These are phyloP conservation scores for Flaveria robusta DNA, from an alignment of 129 eudicot species.

Conservation along the genomic window DNA sequence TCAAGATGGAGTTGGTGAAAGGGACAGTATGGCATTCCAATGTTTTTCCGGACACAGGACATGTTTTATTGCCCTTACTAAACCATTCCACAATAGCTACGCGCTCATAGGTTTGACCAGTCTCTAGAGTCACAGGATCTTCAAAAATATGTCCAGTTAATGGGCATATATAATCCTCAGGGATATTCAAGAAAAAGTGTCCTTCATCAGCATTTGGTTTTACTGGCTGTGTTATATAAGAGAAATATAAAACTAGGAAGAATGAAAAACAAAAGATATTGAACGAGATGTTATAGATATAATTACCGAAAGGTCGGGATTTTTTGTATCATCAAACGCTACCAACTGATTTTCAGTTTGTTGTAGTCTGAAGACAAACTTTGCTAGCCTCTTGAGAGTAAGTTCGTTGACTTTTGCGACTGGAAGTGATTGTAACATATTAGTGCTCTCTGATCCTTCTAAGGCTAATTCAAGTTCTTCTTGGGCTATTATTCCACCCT, in stretches of 20 bases:
- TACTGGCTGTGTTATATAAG: constrained; percentile 42
- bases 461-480: constrained; percentile 32
- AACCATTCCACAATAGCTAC: constrained; percentile 62
- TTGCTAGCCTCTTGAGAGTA: constrained; percentile 51
- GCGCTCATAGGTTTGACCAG: constrained; percentile 79
- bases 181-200: constrained; percentile 38
- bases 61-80: constrained; percentile 51
- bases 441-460: constrained; percentile 27
- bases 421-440: constrained; percentile 38
- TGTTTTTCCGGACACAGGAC: constrained; percentile 60
- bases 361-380: constrained; percentile 41
- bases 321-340: constrained; percentile 31
- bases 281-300: neutral
- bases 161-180: constrained; percentile 71
- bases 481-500: constrained; percentile 30
- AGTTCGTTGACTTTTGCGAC: constrained; percentile 47
- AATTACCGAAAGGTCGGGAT: constrained; percentile 42
- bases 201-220: constrained; percentile 33
- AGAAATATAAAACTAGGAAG: constrained; percentile 22
- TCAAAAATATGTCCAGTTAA: constrained; percentile 61
- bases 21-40: constrained; percentile 56
- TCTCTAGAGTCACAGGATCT: constrained; percentile 81
- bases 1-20: constrained; percentile 59
- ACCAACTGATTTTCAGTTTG: constrained; percentile 32
- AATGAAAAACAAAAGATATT: constrained; percentile 11